phyloP scores from a whole-genome alignment of 2,329 filamentous ascomycete genomes.

The Rutstroemia sp. region DNA sequence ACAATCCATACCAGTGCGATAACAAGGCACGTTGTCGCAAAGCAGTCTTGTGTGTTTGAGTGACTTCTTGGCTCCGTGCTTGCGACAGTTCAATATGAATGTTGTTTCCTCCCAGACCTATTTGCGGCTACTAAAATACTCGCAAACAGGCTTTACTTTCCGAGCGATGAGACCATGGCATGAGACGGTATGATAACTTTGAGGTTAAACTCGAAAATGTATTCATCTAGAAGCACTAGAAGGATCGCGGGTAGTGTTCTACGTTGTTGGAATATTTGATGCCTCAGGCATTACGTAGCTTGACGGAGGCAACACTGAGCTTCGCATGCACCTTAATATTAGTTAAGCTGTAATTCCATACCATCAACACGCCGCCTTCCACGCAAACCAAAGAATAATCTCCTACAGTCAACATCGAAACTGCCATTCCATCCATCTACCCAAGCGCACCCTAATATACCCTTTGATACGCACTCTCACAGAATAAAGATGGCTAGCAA shows the following conservation, averaged over 20 bases:
- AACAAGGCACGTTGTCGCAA: neutral
- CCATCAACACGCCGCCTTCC: slow-evolving; percentile 9
- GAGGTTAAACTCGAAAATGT: too few species aligned
- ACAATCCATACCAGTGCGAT: neutral
- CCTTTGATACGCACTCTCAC: neutral
- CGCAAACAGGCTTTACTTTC: too few species aligned
- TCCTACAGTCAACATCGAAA: neutral
- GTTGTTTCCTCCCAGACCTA: too few species aligned
- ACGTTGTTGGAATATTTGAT: too few species aligned
- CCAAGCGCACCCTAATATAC: neutral
- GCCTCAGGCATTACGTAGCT: neutral
- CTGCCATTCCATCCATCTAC: neutral
- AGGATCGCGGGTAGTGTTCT: neutral
- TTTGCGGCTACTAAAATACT: too few species aligned
- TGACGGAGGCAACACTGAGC: slow-evolving; percentile 8
- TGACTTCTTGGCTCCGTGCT: too few species aligned
- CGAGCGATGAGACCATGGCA: too few species aligned
- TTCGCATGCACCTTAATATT: slow-evolving; percentile 8
- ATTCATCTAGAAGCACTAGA: too few species aligned
- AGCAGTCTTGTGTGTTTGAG: too few species aligned
- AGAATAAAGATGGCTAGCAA: slow-evolving; percentile 4
- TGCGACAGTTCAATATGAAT: too few species aligned
- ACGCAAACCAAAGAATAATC: neutral
- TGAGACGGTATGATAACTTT: too few species aligned
- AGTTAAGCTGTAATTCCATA: neutral